Percentiles rank a stretch among this genome's conserved stretches.
phyloP scores from a whole-genome alignment of 169 alveolate species.

The Plasmodium gallinaceum region DNA sequence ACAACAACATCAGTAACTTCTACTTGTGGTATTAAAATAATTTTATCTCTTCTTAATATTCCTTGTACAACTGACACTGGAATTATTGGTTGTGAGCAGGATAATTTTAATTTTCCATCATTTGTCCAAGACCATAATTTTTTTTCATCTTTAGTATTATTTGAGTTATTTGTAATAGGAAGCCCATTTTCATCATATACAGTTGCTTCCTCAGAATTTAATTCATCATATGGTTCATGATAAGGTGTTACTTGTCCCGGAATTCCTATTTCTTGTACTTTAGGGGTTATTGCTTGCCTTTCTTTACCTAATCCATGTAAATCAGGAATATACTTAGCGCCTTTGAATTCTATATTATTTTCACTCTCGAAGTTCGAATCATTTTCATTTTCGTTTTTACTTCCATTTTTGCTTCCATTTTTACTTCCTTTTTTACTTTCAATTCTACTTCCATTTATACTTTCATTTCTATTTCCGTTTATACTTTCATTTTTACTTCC shows the following conservation, averaged over 20 bases:
- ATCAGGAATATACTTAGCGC: conserved; percentile 50
- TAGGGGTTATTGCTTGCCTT: conserved; percentile 35
- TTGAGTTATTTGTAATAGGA: conserved; percentile 29
- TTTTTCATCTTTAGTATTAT: conserved; percentile 1
- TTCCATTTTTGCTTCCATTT: conserved; percentile 16
- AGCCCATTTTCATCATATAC: conserved; percentile 66
- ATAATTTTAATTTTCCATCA: conserved; percentile 82
- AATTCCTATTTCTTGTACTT: conserved; percentile 19
- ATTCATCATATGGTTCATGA: conserved; percentile 41
- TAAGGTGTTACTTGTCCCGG: conserved; percentile 77
- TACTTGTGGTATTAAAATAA: conserved; percentile 89
- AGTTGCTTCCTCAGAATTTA: conserved; percentile 14
- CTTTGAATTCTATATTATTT: background rate
- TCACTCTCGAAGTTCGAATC: background rate
- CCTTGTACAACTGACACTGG: conserved; percentile 91
- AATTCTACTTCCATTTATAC: conserved; percentile 1
- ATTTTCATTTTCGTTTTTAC: background rate
- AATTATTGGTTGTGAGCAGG: conserved; percentile 86
- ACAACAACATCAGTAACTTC: conserved; percentile 87
- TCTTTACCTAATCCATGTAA: conserved; percentile 59
- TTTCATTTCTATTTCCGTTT: conserved; percentile 1
- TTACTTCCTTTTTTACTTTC: background rate
- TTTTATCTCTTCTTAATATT: conserved; percentile 88
- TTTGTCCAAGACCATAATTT: conserved; percentile 89
- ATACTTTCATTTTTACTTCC: background rate